These are phyloP conservation scores for Xylaria acuta DNA, from an alignment of 495 filamentous ascomycete genomes.

Conservation along the genomic window DNA sequence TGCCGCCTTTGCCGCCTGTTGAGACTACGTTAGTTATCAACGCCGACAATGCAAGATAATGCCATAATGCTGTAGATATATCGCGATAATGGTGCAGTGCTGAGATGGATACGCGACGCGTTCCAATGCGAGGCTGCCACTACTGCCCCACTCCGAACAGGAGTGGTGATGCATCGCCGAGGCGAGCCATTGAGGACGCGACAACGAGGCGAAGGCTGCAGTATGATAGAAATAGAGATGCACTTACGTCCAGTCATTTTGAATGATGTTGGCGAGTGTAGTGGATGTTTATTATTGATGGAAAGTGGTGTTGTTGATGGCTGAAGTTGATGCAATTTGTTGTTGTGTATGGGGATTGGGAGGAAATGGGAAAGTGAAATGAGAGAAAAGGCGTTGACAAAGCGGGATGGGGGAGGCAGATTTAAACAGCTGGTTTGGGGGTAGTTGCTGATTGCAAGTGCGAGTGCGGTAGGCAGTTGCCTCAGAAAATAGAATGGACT, in stretches of 20 bases:
- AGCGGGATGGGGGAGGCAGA: conserved; percentile 43
- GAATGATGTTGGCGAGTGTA: conserved; percentile 48
- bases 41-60: background rate
- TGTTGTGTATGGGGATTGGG: conserved; percentile 41
- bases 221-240: conserved; percentile 28
- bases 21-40: conserved; percentile 65
- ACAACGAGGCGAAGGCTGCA: conserved; percentile 30
- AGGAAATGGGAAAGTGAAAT: conserved; percentile 36
- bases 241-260: conserved; percentile 97
- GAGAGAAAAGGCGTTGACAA: conserved; percentile 41
- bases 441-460: conserved; percentile 27
- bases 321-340: conserved; percentile 35
- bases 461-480: conserved; percentile 4
- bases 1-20: conserved; percentile 92
- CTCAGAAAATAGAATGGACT: conserved; percentile 9
- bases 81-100: conserved; percentile 21
- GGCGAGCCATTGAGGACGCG: conserved; percentile 18
- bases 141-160: conserved; percentile 35
- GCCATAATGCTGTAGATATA: conserved; percentile 8
- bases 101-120: conserved; percentile 26
- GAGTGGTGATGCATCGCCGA: conserved; percentile 28
- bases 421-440: conserved; percentile 35
- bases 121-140: conserved; percentile 30
- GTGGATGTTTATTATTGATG: conserved; percentile 43
- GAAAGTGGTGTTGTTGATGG: conserved; percentile 32